A percentile compares a stretch with the other conserved stretches of the same genome.
These are phyloP conservation scores for Chloranthus sessilifolius DNA, from an alignment of 164 flowering plant genomes.

Conservation along the genomic window DNA sequence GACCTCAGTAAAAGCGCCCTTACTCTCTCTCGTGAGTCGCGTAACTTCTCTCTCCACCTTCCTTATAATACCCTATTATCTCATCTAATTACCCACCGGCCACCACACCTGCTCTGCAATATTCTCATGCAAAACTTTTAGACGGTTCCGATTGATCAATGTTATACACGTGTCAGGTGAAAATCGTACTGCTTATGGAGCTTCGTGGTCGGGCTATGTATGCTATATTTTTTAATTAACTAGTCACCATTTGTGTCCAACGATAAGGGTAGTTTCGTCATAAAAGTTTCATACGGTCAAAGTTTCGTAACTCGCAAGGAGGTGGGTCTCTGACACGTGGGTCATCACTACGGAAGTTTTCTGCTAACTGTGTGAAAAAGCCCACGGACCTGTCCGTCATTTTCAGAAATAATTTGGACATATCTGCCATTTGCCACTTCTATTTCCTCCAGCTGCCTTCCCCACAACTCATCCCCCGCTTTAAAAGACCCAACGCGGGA, in stretches of 20 bases:
- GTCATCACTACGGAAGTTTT: constrained; percentile 15
- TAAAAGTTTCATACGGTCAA: constrained; percentile 18
- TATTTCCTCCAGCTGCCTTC: too few relatives aligned
- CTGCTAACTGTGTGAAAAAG: constrained; percentile 5
- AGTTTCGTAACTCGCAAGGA: constrained; percentile 26
- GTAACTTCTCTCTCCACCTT: background rate
- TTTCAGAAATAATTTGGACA: background rate
- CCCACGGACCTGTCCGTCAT: constrained; percentile 9
- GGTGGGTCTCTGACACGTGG: constrained; percentile 26
- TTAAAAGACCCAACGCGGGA: constrained; percentile 68
- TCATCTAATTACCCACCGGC: too few relatives aligned
- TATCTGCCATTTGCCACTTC: background rate
- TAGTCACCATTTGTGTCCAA: too few relatives aligned
- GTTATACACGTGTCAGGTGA: too few relatives aligned
- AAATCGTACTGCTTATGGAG: too few relatives aligned
- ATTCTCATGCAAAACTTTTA: too few relatives aligned
- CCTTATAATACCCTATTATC: too few relatives aligned
- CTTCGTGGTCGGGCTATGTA: too few relatives aligned
- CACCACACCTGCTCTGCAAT: too few relatives aligned
- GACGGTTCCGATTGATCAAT: too few relatives aligned
- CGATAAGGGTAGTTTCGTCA: constrained; percentile 13
- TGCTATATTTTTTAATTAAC: too few relatives aligned
- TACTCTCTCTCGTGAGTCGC: background rate
- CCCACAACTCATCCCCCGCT: constrained; percentile 9
- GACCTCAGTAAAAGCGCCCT: background rate